Evolutionary conservation across 306 rosid genomes (phyloP).

Genomic region (Vigna mungo): DNA sequence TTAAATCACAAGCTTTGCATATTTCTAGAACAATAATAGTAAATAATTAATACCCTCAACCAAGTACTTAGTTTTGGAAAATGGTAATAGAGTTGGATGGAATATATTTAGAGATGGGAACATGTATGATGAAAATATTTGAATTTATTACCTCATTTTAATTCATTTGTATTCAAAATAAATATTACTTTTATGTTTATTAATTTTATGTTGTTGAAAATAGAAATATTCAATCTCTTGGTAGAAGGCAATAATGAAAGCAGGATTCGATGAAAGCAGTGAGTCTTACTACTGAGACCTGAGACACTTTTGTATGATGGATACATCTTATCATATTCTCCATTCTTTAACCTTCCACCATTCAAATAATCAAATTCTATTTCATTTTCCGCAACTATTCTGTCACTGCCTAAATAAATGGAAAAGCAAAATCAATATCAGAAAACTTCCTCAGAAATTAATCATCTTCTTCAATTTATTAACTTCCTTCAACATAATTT

Average conservation of each 20-base stretch:
- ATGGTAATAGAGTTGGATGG: slow-evolving; percentile 37
- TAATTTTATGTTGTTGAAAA: neutral
- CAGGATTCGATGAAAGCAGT: slow-evolving; percentile 42
- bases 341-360: slow-evolving; percentile 36
- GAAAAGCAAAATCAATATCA: neutral
- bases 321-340: slow-evolving; percentile 41
- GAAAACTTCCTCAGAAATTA: neutral
- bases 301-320: slow-evolving; percentile 28
- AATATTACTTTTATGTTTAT: too few species aligned
- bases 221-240: neutral
- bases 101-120: slow-evolving; percentile 7
- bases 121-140: neutral
- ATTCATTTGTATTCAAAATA: too few species aligned
- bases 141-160: too few species aligned
- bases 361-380: slow-evolving; percentile 26
- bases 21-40: slow-evolving; percentile 45
- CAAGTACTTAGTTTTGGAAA: neutral
- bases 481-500: too few species aligned
- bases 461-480: neutral
- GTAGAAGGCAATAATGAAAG: slow-evolving; percentile 39
- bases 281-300: neutral
- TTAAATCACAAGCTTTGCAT: slow-evolving; percentile 50
- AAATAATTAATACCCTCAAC: slow-evolving; percentile 26
- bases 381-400: slow-evolving; percentile 11
- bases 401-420: neutral